phyloP scores from a whole-genome alignment of 1,139 yeast species.

The Debaryomyces fabryi region DNA sequence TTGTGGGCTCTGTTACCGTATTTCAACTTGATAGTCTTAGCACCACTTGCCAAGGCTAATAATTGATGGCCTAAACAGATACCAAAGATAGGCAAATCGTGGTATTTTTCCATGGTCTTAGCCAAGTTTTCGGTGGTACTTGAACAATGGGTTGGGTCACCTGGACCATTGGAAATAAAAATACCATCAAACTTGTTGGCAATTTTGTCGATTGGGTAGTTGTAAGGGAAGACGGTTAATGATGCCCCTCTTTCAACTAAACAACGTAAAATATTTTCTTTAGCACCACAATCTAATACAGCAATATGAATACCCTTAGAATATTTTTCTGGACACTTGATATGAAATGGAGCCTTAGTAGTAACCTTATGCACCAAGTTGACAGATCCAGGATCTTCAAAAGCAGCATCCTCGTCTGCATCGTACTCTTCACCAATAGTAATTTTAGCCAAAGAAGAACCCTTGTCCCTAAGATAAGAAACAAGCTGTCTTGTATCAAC shows the following conservation, averaged over 20 bases:
- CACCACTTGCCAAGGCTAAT: slow-evolving; percentile 92
- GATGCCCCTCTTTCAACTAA: slow-evolving; percentile 94
- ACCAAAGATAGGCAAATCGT: slow-evolving; percentile 89
- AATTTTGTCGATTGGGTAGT: slow-evolving; percentile 88
- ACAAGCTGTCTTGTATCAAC: slow-evolving; percentile 96
- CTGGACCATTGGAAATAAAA: slow-evolving; percentile 96
- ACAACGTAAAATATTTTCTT: slow-evolving; percentile 93
- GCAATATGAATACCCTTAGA: slow-evolving; percentile 76
- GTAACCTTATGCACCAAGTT: slow-evolving; percentile 93
- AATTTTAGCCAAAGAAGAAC: slow-evolving; percentile 89
- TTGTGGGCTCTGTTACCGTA: slow-evolving; percentile 99
- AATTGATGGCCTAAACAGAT: slow-evolving; percentile 97
- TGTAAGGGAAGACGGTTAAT: slow-evolving; percentile 93
- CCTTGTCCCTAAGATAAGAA: slow-evolving; percentile 89
- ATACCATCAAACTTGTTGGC: slow-evolving; percentile 93
- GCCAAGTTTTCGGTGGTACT: slow-evolving; percentile 75
- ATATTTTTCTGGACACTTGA: slow-evolving; percentile 64
- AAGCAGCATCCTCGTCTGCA: slow-evolving; percentile 90
- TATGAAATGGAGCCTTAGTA: slow-evolving; percentile 92
- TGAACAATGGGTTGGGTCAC: slow-evolving; percentile 95
- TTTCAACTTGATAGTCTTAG: slow-evolving; percentile 86
- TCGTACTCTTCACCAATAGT: slow-evolving; percentile 89
- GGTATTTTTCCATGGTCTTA: slow-evolving; percentile 63
- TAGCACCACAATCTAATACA: slow-evolving; percentile 95
- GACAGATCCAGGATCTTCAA: slow-evolving; percentile 87